These are phyloP conservation scores for Castanospermum australe DNA, from an alignment of 306 rosid species.

Conservation along the genomic window DNA sequence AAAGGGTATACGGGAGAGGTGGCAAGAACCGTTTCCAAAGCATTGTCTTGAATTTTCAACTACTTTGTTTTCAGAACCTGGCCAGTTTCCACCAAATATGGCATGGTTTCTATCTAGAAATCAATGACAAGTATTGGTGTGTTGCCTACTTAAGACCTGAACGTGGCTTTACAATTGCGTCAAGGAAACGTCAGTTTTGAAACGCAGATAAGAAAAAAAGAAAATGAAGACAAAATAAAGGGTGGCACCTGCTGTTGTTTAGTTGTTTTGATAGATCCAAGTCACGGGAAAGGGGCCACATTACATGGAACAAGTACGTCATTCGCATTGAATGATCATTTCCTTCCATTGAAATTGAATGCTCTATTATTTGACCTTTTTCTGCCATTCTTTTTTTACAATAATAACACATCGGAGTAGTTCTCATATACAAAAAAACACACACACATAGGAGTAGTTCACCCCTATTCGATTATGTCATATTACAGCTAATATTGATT, in stretches of 20 bases:
- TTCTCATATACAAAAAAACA: too few species aligned
- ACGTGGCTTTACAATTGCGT: constrained; percentile 41
- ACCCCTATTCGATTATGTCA: too few species aligned
- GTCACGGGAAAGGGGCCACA: constrained; percentile 26
- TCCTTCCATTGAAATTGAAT: neutral
- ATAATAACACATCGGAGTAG: too few species aligned
- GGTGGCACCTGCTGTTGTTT: neutral
- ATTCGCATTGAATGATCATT: constrained; percentile 16
- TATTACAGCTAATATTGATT: too few species aligned
- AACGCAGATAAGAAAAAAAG: neutral
- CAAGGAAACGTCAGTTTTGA: constrained; percentile 29
- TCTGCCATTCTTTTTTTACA: too few species aligned
- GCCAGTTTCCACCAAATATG: constrained; percentile 50
- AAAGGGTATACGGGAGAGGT: constrained; percentile 14
- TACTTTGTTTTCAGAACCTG: too few species aligned
- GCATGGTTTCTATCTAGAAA: constrained; percentile 47
- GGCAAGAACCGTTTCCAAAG: constrained; percentile 38
- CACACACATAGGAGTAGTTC: too few species aligned
- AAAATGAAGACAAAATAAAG: too few species aligned
- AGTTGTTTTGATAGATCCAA: constrained; percentile 40
- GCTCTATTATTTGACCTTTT: neutral
- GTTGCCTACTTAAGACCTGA: constrained; percentile 9
- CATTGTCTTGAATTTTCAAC: constrained; percentile 35
- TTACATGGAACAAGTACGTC: constrained; percentile 28
- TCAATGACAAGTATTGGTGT: constrained; percentile 19